Base-by-base conservation (phyloP, 129 eudicot species). In the Logfia minima region DNA sequence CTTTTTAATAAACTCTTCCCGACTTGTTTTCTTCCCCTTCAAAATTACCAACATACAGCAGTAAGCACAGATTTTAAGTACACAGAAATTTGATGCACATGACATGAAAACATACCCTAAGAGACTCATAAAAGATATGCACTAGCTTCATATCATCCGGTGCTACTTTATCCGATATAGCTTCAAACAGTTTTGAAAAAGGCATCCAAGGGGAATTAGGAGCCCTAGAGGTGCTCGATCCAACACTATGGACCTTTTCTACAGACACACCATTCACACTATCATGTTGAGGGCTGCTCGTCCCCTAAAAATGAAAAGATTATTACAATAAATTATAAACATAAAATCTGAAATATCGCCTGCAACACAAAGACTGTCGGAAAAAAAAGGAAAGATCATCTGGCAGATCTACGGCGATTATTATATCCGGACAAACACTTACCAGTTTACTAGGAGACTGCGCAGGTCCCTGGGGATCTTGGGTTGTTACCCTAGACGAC, bases 161-260 rank as follows among this genome's bases (percentile, higher is more conserved):
- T 65, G 81, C 75, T 63, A 88, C 81, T 84, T 85, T 80, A 55
- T 79, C 77, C 5, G 88, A 81, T 26, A 88, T 79, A 37, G 88
- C 93, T 43, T 67, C 86, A 77, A 86, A 81, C 70, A 88, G 77
- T 87, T 79, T 72, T 21, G 88, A 78, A 14, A 88, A 88, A 7
- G 90, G 85, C 88, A 88, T 84, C 88, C 88, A 86, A 31, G 90
- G 93, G 19, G 93, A 88, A 48, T 86, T 88, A 48, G 93, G 93
- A 74, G 75, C 75, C 79, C 66, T 85, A 41, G 75, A 62, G 35
- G 88, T 69, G 69, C 78, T 63, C n/a, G 85, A 88, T 65, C 76
- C 88, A 78, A 73, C 70, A 75, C 80, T 71, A 24, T 84, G 43
- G 29, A 32, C 76, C 39, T 80, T 76, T 69, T 75, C 83, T 74